Evolutionary conservation across 2,329 filamentous ascomycete genomes (phyloP).

Genomic region (Grosmannia huntii): DNA sequence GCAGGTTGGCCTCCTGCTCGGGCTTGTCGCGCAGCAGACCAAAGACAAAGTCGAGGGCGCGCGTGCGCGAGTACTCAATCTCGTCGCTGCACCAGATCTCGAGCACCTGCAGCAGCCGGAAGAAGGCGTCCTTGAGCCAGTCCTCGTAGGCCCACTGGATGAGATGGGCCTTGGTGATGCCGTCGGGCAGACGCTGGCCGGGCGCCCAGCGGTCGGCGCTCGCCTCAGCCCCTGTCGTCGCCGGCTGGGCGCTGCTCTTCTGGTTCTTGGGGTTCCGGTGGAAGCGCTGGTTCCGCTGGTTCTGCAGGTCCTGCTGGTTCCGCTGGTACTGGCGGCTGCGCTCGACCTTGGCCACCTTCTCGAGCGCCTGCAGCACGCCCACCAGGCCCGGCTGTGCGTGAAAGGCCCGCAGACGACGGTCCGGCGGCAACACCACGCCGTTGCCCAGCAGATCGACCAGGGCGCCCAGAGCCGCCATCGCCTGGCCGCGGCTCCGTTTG

Average conservation of each 20-base stretch:
- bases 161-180: constrained; percentile 63
- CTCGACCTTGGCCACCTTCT: not conserved
- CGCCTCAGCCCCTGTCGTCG: not conserved
- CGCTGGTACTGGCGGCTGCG: not conserved
- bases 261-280: not conserved
- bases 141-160: constrained; percentile 88
- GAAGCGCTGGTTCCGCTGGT: constrained; percentile 1
- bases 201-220: constrained; percentile 40
- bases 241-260: too few relatives aligned
- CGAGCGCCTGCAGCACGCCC: constrained; percentile 44
- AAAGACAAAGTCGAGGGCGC: constrained; percentile 82
- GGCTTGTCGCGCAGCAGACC: constrained; percentile 90
- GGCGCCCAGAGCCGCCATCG: constrained; percentile 82
- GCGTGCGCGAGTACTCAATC: constrained; percentile 80
- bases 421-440: constrained; percentile 68
- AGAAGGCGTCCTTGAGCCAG: constrained; percentile 89
- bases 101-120: constrained; percentile 80
- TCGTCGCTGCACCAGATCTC: constrained; percentile 93
- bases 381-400: constrained; percentile 65
- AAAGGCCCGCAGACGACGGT: constrained; percentile 73
- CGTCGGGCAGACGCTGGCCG: constrained; percentile 59
- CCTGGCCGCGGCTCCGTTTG: constrained; percentile 88
- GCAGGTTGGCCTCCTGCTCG: constrained; percentile 88
- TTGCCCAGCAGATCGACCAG: constrained; percentile 89
- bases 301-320: not conserved